phyloP scores from a whole-genome alignment of 1,139 yeast genomes.

The Chernovozyma sophiae-reginae region DNA sequence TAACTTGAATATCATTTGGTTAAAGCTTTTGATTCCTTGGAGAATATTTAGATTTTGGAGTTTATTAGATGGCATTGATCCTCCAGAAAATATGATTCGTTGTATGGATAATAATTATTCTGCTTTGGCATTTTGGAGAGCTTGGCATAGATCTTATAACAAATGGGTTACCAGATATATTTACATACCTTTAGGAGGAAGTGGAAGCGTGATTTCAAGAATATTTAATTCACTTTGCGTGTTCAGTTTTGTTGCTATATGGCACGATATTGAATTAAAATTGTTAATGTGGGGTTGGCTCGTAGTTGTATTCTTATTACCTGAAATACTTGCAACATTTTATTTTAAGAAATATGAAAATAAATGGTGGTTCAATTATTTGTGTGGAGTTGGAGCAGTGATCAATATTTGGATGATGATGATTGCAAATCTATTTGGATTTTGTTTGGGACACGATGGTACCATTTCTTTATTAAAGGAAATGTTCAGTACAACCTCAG shows the following conservation, averaged over 20 bases:
- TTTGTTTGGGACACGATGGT: constrained; percentile 89
- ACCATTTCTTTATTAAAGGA: constrained; percentile 59
- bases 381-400: constrained; percentile 86
- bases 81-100: constrained; percentile 97
- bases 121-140: constrained; percentile 94
- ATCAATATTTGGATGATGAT: constrained; percentile 96
- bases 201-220: constrained; percentile 50
- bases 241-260: constrained; percentile 94
- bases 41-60: constrained; percentile 92
- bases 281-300: constrained; percentile 95
- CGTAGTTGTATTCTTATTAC: constrained; percentile 80
- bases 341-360: constrained; percentile 37
- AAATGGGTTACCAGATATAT: constrained; percentile 82
- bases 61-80: constrained; percentile 83
- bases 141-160: constrained; percentile 96
- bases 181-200: constrained; percentile 84
- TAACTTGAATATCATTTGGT: constrained; percentile 88
- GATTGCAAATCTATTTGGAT: constrained; percentile 92
- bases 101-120: constrained; percentile 94
- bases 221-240: constrained; percentile 76
- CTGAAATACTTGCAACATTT: constrained; percentile 70
- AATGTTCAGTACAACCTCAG: constrained; percentile 68
- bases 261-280: constrained; percentile 95
- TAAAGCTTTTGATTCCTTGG: constrained; percentile 92
- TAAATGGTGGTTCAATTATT: constrained; percentile 72